Evolutionary conservation across 2,329 filamentous ascomycete species (phyloP).

Genomic region (Aspergillus hiratsukae): DNA sequence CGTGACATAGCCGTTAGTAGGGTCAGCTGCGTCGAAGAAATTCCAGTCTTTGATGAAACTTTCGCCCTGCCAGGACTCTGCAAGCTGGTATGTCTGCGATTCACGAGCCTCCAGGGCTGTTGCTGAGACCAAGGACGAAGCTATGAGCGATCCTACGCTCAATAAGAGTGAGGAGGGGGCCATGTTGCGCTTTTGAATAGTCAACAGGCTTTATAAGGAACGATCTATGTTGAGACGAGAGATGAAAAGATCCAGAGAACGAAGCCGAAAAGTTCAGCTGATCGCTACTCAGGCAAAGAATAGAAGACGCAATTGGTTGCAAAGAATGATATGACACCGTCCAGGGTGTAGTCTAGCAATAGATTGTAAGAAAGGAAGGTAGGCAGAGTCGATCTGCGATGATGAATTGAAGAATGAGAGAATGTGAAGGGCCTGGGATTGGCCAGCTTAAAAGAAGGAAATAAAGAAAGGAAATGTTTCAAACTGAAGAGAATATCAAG

Average conservation of each 20-base stretch:
- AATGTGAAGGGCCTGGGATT: background rate
- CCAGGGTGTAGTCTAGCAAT: background rate
- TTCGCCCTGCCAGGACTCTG: conserved; percentile 41
- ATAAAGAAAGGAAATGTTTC: background rate
- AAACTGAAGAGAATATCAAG: background rate
- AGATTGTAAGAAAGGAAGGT: background rate
- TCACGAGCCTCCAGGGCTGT: conserved; percentile 7
- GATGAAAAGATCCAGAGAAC: background rate
- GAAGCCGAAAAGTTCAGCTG: background rate
- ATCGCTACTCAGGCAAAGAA: background rate
- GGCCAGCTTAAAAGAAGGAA: background rate
- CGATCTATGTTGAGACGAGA: background rate
- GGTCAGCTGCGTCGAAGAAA: conserved; percentile 46
- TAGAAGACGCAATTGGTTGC: background rate
- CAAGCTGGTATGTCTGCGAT: conserved; percentile 33
- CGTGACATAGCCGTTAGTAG: conserved; percentile 49
- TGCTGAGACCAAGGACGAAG: conserved; percentile 24
- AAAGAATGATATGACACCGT: background rate
- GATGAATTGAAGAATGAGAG: background rate
- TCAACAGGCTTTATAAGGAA: background rate
- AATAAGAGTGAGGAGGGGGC: conserved; percentile 24
- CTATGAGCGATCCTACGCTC: conserved; percentile 28
- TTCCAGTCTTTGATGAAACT: conserved; percentile 49
- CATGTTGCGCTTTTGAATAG: conserved; percentile 15
- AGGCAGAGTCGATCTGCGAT: background rate